These are phyloP conservation scores for Solioccasus polychromus DNA, from an alignment of 768 basidiomycete genomes.

Conservation along the genomic window DNA sequence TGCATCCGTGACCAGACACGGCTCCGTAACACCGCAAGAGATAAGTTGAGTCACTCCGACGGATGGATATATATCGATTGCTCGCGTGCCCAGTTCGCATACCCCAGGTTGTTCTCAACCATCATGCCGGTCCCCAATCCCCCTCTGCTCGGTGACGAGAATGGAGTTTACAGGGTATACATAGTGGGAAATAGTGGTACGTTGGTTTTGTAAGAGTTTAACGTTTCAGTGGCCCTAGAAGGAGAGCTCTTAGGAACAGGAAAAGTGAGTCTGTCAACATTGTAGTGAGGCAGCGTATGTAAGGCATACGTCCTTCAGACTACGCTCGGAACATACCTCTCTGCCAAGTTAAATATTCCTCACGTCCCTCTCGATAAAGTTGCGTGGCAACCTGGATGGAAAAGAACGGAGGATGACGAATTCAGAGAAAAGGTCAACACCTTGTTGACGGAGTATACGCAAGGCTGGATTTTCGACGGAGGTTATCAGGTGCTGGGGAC, in stretches of 20 bases:
- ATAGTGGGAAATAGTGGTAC: constrained; percentile 54
- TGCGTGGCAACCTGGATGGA: constrained; percentile 52
- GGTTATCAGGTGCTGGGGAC: constrained; percentile 35
- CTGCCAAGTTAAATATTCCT: constrained; percentile 42
- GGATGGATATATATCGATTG: not conserved
- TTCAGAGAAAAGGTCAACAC: constrained; percentile 16
- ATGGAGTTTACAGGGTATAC: constrained; percentile 46
- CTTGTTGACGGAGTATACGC: constrained; percentile 28
- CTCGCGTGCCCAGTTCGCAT: not conserved
- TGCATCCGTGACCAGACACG: not conserved
- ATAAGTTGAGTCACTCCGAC: constrained; percentile 4
- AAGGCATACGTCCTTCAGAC: constrained; percentile 31
- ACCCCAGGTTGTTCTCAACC: not conserved
- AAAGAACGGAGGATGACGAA: constrained; percentile 25
- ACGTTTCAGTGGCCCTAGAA: not conserved
- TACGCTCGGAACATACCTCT: constrained; percentile 46
- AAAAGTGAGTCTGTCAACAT: constrained; percentile 31
- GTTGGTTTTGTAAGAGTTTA: constrained; percentile 7
- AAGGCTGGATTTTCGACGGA: constrained; percentile 57
- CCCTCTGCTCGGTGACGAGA: constrained; percentile 40
- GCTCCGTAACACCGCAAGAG: constrained; percentile 2
- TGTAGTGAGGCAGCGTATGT: not conserved
- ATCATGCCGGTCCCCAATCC: constrained; percentile 11
- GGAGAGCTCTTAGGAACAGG: constrained; percentile 31
- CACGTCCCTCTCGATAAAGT: constrained; percentile 46